A percentile compares a stretch with the other conserved stretches of the same genome.
phyloP scores from a whole-genome alignment of 306 rosid genomes.

The Cucurbita pepo region DNA sequence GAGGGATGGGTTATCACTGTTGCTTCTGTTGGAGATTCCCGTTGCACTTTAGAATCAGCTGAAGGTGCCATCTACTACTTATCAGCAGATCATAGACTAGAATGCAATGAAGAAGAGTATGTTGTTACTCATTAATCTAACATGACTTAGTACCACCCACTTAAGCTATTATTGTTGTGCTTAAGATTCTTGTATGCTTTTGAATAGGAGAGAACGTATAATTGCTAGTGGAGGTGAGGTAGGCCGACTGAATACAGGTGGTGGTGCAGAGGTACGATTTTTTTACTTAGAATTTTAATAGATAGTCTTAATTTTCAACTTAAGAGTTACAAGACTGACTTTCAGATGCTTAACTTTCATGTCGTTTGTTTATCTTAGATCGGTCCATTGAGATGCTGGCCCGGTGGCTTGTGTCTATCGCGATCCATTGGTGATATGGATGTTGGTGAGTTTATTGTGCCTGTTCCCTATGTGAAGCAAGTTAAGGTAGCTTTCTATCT shows the following conservation, averaged over 20 bases:
- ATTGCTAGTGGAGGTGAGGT: conserved; percentile 95
- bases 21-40: conserved; percentile 99
- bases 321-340: not conserved
- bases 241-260: conserved; percentile 96
- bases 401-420: conserved; percentile 98
- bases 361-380: conserved; percentile 25
- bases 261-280: conserved; percentile 82
- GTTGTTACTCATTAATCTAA: conserved; percentile 12
- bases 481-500: conserved; percentile 54
- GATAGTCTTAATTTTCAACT: not conserved
- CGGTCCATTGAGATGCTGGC: conserved; percentile 99
- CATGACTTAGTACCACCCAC: not conserved
- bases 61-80: conserved; percentile 78
- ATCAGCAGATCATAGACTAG: conserved; percentile 97
- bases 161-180: not conserved
- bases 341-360: not conserved
- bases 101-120: conserved; percentile 92
- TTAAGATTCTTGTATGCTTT: conserved; percentile 9
- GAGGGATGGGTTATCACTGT: conserved; percentile 97
- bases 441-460: conserved; percentile 86
- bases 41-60: conserved; percentile 79
- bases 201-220: conserved; percentile 70
- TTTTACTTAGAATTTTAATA: not conserved
- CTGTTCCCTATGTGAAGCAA: conserved; percentile 94
- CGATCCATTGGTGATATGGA: conserved; percentile 96